Evolutionary conservation across 139 green algal species (phyloP).

Genomic region (Chlorella sp.): DNA sequence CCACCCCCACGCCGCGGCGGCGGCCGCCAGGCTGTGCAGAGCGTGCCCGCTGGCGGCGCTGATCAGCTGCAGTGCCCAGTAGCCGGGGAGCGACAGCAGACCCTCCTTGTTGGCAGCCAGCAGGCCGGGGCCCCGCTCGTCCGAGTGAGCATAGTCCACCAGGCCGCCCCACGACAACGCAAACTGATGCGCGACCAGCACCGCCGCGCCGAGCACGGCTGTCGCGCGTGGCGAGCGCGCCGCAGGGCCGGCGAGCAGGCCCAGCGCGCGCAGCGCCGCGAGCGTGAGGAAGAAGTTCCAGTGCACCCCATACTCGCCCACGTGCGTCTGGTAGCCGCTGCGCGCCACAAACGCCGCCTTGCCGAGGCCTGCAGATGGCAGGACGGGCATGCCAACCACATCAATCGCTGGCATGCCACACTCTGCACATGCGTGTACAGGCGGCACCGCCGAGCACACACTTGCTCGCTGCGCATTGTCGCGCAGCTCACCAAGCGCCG

Average conservation of each 20-base stretch:
- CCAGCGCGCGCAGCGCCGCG: conserved; percentile 59
- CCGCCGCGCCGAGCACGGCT: not conserved
- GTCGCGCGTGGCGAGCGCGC: not conserved
- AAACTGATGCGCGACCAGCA: conserved; percentile 49
- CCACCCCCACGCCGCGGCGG: conserved; percentile 5
- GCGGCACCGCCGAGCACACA: no score
- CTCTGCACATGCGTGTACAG: no score
- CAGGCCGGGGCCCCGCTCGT: conserved; percentile 36
- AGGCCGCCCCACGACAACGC: conserved; percentile 34
- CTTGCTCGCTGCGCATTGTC: no score
- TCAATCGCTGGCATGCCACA: no score
- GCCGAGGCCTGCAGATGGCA: conserved; percentile 26
- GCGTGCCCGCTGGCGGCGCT: not conserved
- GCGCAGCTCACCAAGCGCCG: not conserved
- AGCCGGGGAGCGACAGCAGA: conserved; percentile 72
- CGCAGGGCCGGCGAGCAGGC: conserved; percentile 21
- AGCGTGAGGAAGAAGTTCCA: conserved; percentile 99
- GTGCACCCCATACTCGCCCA: conserved; percentile 90
- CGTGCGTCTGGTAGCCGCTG: conserved; percentile 77
- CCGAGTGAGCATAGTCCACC: conserved; percentile 43
- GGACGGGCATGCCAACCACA: no score
- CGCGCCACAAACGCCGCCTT: conserved; percentile 49
- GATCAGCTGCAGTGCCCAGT: conserved; percentile 70
- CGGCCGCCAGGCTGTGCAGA: not conserved
- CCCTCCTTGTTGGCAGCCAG: conserved; percentile 86